Base-by-base conservation (phyloP, 1,284 basidiomycete genomes). In the Ceratobasidium sp. region DNA sequence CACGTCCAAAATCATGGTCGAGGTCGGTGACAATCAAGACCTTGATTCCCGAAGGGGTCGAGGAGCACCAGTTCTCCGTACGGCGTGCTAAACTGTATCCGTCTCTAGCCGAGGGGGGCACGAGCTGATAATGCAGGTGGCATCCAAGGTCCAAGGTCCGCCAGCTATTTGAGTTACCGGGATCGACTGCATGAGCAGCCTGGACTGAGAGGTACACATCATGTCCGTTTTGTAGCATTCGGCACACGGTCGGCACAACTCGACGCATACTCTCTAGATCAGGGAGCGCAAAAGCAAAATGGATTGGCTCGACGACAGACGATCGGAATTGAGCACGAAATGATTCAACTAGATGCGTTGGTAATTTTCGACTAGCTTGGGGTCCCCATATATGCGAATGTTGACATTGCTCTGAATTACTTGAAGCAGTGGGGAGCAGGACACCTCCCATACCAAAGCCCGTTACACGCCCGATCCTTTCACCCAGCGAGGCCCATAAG, bases 171-270 rank as follows among this genome's bases (percentile, higher is more conserved):
- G 38, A 21, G 16, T 44, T 35, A n/a, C n/a, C 28, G 14, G 14
- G 23, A 14, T 46, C 58, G 26, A 18, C 26, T 21, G 7, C 35
- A n/a, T 49, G 35, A 73, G 54, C 21, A 26, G 21, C 73, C 41
- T 81, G 81, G 18, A 87, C 78, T 59, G 83, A 79, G 28, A 82
- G 77, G 11, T 81, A 66, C 0, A 84, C 46, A 23, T 75, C 76
- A 73, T 85, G 80, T 18, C 84, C 84, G 38, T 79, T 78, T 0
- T 75, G 73, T 47, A 79, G 78, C 30, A 90, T 80, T 57, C 78
- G 80, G 79, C 89, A 91, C 0, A 83, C 77, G 3, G 86, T 80
- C 38, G 83, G 79, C 9, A 83, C 79, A 41, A 89, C 80, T 4
- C 77, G 71, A 1, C 63, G 74, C 18, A 89, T 76, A 66, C 89